These are phyloP conservation scores for Candida andamanensis DNA, from an alignment of 805 yeast species.

Conservation along the genomic window DNA sequence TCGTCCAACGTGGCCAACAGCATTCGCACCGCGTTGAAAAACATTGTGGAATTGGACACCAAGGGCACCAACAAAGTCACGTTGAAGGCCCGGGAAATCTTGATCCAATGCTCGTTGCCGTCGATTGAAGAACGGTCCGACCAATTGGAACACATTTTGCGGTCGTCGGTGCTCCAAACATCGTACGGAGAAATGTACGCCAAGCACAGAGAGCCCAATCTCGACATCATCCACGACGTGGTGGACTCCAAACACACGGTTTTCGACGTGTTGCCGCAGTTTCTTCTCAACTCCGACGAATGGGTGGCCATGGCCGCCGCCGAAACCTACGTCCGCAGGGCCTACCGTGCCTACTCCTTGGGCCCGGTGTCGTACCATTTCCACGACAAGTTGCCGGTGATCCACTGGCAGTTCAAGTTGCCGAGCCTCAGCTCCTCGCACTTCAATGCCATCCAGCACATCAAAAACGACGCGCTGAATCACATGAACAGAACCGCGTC, in stretches of 20 bases:
- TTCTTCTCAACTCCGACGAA: constrained; percentile 75
- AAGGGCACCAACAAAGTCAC: constrained; percentile 92
- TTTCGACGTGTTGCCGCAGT: constrained; percentile 91
- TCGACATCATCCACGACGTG: constrained; percentile 78
- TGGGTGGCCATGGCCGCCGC: constrained; percentile 95
- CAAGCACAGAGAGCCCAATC: constrained; percentile 76
- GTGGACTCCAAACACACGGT: constrained; percentile 95
- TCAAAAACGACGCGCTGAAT: constrained; percentile 31
- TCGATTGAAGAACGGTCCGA: constrained; percentile 94
- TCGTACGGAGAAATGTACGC: constrained; percentile 80
- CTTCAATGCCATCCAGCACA: constrained; percentile 61
- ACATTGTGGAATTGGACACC: constrained; percentile 82
- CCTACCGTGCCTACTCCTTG: constrained; percentile 92
- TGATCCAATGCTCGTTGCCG: constrained; percentile 95
- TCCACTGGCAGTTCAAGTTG: constrained; percentile 85
- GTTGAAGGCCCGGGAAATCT: constrained; percentile 89
- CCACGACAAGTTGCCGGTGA: constrained; percentile 56
- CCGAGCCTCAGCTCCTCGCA: constrained; percentile 71
- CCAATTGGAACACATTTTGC: constrained; percentile 92
- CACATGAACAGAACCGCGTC: constrained; percentile 80
- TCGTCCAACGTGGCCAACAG: constrained; percentile 63
- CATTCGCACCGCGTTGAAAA: constrained; percentile 67
- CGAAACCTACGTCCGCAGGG: constrained; percentile 93
- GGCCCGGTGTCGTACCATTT: constrained; percentile 64
- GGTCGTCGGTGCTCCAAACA: constrained; percentile 84